Percentiles rank a stretch among this genome's conserved stretches.
These are phyloP conservation scores for Beauveria bassiana DNA, from an alignment of 2,329 filamentous ascomycete species.

Conservation along the genomic window DNA sequence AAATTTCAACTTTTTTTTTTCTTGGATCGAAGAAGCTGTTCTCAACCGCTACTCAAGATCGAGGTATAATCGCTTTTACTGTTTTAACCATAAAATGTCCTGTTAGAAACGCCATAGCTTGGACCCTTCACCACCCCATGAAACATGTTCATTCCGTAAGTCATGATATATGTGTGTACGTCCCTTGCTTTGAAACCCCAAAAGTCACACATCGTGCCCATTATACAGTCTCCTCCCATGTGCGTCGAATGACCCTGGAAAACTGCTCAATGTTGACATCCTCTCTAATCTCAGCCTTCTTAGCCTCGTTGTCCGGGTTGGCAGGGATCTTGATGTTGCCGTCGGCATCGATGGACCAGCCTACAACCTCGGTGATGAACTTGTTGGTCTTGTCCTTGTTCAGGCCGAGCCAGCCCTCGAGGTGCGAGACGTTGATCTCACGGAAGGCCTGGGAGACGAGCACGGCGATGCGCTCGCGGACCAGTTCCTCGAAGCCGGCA, in stretches of 20 bases:
- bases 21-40: not conserved
- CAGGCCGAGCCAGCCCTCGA: slow-evolving; percentile 71
- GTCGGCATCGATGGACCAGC: slow-evolving; percentile 69
- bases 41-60: not conserved
- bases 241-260: slow-evolving; percentile 68
- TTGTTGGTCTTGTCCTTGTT: slow-evolving; percentile 60
- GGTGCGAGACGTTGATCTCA: slow-evolving; percentile 58
- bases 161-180: slow-evolving; percentile 7
- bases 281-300: slow-evolving; percentile 91
- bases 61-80: slow-evolving; percentile 9
- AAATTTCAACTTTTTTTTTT: slow-evolving; percentile 7
- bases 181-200: not conserved
- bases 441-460: slow-evolving; percentile 77
- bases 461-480: slow-evolving; percentile 82
- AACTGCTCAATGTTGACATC: slow-evolving; percentile 90
- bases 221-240: slow-evolving; percentile 64
- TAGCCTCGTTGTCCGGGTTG: slow-evolving; percentile 96
- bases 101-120: slow-evolving; percentile 12
- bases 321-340: slow-evolving; percentile 67
- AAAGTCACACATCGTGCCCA: not conserved
- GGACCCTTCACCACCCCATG: slow-evolving; percentile 7
- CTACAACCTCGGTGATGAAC: slow-evolving; percentile 78
- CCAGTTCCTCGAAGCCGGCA: slow-evolving; percentile 85
- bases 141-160: slow-evolving; percentile 8
- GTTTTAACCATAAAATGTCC: slow-evolving; percentile 11